Evolutionary conservation across 371 early-diverging fungal species (phyloP), one percentile per base, ranked within the genome.

Genomic region (Apophysomyces trapeziformis): DNA sequence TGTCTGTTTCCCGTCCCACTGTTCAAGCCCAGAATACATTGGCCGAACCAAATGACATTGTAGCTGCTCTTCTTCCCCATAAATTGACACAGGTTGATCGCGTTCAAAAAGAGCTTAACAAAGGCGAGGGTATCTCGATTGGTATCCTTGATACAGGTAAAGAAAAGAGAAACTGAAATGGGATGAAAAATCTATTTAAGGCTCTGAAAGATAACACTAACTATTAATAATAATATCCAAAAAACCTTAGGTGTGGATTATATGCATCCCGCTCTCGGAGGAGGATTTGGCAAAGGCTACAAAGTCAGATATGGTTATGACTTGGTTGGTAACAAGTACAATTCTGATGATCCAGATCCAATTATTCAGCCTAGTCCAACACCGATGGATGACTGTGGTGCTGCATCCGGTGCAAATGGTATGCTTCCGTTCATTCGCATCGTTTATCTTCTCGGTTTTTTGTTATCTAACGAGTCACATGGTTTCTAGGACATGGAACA

Each of bases 111-210:
- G 43, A 69, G 18, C 72, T 77, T 56, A 70, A 73, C 26, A 82
- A 81, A 38, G 91, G 90, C 62, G 79, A 74, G 21, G 88, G 89
- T 9, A 70, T 90, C 72, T 85, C 85, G 66, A 87, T 92, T 57
- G 90, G 87, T 54, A 72, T 91, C 39, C 77, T 91, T 38, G 91
- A 90, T 65, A 76, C 89, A 7, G 91, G 91, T 71, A 74, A 69
- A 64, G 12, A 75, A 43, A 16, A 41, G 1, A 21, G 21, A 5
- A 3, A 7, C 13, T 43, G 9, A 63, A 74, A 26, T 75, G 74
- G 35, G 0, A 9, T 18, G 35, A 16, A 84, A 83, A 14, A 18
- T 8, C 13, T 26, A 61, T 45, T 44, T 43, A 26, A 26, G 32
- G 32, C 32, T 26, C 2, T 26, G 32, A 26, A 26, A 26, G 32